Conservation (phyloP, 305 asterid genomes). For the Solanum hybrid region DNA sequence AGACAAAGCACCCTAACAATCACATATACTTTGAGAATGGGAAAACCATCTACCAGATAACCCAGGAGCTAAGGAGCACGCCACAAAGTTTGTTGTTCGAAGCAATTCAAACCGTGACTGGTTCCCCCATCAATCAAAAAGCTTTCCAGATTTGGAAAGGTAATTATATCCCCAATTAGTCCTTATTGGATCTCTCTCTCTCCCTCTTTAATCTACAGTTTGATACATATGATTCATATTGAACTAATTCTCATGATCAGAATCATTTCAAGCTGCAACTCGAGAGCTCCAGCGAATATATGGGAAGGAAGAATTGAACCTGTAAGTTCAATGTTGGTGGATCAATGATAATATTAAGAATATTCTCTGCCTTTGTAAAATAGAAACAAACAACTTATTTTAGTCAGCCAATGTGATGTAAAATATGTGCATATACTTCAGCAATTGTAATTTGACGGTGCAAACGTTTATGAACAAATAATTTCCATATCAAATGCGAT, state of each 20-base stretch:
- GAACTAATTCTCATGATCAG: constrained; percentile 21
- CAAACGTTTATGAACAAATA: neutral
- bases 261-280: constrained; percentile 89
- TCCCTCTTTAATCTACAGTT: neutral
- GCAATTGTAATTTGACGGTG: neutral
- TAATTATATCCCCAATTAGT: constrained; percentile 8
- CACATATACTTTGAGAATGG: constrained; percentile 92
- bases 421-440: neutral
- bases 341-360: neutral
- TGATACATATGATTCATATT: neutral
- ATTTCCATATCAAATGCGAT: neutral
- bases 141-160: constrained; percentile 92
- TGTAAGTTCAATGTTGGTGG: constrained; percentile 13
- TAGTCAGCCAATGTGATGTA: neutral
- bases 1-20: constrained; percentile 92
- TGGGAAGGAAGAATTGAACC: constrained; percentile 80
- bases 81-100: constrained; percentile 61
- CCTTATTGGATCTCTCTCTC: neutral
- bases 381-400: neutral
- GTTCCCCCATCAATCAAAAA: constrained; percentile 79
- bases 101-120: constrained; percentile 72
- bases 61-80: constrained; percentile 83
- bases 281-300: constrained; percentile 94
- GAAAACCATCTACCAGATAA: constrained; percentile 76
- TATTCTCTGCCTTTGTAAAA: neutral